Percentiles rank a stretch among this genome's conserved stretches.
phyloP scores from a whole-genome alignment of 805 yeast genomes.

The Wickerhamiella azymoides region DNA sequence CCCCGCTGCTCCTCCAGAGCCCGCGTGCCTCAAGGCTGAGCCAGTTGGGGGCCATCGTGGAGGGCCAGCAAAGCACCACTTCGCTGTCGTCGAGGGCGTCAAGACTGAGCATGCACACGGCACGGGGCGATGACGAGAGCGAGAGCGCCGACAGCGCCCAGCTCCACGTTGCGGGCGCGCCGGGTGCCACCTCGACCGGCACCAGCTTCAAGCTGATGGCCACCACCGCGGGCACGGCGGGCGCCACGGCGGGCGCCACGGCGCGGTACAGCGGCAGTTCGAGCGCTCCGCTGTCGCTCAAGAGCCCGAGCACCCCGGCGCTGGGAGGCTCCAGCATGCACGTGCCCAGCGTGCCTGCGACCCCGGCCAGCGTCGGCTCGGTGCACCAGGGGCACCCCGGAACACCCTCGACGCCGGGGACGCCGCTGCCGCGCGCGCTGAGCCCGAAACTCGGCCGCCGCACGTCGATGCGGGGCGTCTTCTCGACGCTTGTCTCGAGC shows the following conservation, averaged over 20 bases:
- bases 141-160: no score
- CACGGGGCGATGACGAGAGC: not conserved
- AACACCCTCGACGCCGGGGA: no score
- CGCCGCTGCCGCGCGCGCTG: not conserved
- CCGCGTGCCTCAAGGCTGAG: not conserved
- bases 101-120: not conserved
- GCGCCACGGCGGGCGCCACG: no score
- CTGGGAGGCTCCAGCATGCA: not conserved
- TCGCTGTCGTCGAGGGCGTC: not conserved
- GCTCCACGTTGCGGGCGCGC: no score
- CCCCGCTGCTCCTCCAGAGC: not conserved
- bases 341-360: no score
- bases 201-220: no score
- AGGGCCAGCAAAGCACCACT: not conserved
- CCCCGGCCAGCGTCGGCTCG: no score
- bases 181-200: no score
- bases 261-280: not conserved
- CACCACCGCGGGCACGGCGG: no score
- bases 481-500: constrained; percentile 7
- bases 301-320: constrained; percentile 4
- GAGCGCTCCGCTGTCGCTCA: not conserved
- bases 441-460: constrained; percentile 1
- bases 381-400: no score
- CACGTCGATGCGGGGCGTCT: not conserved
- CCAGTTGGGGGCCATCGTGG: not conserved